These are phyloP conservation scores for Russula earlei DNA, from an alignment of 768 basidiomycete species.

Conservation along the genomic window DNA sequence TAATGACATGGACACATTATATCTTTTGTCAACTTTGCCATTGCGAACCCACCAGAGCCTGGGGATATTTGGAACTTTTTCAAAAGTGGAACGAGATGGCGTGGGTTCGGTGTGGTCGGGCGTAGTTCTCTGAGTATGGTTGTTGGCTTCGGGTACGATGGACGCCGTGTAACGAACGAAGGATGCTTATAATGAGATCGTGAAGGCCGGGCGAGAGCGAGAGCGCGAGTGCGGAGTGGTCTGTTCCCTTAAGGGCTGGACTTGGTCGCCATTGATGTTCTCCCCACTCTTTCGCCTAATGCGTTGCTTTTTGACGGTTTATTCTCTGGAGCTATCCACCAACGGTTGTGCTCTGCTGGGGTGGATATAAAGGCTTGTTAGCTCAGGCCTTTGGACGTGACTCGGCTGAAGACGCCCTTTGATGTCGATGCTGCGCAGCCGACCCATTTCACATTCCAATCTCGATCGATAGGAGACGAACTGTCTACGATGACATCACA, in stretches of 20 bases:
- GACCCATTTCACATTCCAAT: background rate
- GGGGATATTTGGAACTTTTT: conserved; percentile 36
- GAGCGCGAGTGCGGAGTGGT: background rate
- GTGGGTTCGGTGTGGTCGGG: conserved; percentile 45
- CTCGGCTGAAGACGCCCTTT: too few relatives aligned
- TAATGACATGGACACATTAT: conserved; percentile 35
- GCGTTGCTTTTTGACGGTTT: too few relatives aligned
- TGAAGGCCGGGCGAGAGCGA: background rate
- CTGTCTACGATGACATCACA: conserved; percentile 10
- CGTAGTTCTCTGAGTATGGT: conserved; percentile 13
- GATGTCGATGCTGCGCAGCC: background rate
- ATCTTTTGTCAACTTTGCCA: conserved; percentile 40
- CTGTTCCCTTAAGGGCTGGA: background rate
- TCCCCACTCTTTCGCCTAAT: too few relatives aligned
- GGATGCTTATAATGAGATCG: background rate
- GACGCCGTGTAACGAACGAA: background rate
- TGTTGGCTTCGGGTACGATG: conserved; percentile 26
- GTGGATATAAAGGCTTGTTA: background rate
- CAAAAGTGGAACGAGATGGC: conserved; percentile 46
- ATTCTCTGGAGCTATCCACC: background rate
- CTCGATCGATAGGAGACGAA: background rate
- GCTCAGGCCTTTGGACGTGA: background rate
- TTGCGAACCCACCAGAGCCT: conserved; percentile 35
- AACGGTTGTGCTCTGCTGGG: background rate
- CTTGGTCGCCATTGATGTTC: background rate